Base-by-base conservation (phyloP, 2,329 filamentous ascomycete genomes). In the Gliomastix tumulicola region DNA sequence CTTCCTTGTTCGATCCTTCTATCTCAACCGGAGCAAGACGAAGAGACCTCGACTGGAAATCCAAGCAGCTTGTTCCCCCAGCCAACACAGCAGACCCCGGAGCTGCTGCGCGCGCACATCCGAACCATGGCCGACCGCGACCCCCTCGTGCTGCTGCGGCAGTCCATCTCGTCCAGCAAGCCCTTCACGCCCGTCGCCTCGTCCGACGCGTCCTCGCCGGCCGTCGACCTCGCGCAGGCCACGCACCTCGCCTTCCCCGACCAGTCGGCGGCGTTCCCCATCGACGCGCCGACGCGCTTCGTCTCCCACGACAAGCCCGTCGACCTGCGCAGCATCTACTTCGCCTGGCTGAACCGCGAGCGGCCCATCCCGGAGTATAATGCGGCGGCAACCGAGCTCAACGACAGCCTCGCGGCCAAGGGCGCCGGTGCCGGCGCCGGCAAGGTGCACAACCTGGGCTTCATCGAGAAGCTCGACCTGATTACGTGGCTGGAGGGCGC, bases 301-400 rank as follows among this genome's bases (percentile, higher is more conserved):
- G 74, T 85, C 42, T 89, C 87, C n/a, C 75, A 77, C 40, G 76
- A 76, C 49, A 71, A 76, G 38, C 73, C 83, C 5, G 81, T 95
- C 51, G 87, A 96, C 56, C 71, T 98, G 48, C 88, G 92, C 55
- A 92, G 84, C 57, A 90, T 96, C 62, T 96, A 90, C 68, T 95
- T 97, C 56, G 88, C 88, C 38, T 98, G 88, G 88, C 72, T 86
- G 52, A 94, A 96, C 64, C 88, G 88, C 59, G 90, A 97, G 65
- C 79, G 84, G 38, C 79, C 84, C 37, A 88, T 94, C 47, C 84
- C 86, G 10, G 88, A 94, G 50, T 97, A 97, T 71, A 92, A 96
- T 61, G 78, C 84, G 19, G 82, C 84, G 1, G 85, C 87, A 12
- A 81, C 84, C 50, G 73, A 80, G 47, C 71, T 97, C 39, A 94